Evolutionary conservation across 2,329 filamentous ascomycete species (phyloP), one percentile per base, ranked within the genome.

Genomic region (Stromatinia cepivora): DNA sequence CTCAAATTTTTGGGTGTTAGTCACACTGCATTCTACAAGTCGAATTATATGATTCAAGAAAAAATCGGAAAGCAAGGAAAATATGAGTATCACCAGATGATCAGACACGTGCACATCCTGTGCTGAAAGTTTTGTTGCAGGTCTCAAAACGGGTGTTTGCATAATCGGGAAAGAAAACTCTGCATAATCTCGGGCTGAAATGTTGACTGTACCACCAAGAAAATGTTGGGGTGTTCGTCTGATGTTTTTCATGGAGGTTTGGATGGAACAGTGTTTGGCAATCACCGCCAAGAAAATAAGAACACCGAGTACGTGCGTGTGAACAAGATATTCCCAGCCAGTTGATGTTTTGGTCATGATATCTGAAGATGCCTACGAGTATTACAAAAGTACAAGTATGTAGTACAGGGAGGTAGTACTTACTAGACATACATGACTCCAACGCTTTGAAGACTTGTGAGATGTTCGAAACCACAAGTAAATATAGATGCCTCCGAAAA

Each of bases 91-190:
- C 34, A 31, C 17, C 6, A 56, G 61, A 52, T 20, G 17, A 52
- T 50, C 6, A 36, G 39, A 10, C 64, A 66, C n/a, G 64, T 66
- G 50, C 8, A 25, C 8, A n/a, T 6, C n/a, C 20, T 52, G 45
- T 36, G 22, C 25, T 28, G 53, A 31, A 58, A 45, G 13, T 34
- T 39, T 67, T 59, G 65, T 67, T 67, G 65, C 65, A 61, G 34
- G 65, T 67, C 54, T 57, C 34, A 67, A 45, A 10, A 54, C 22
- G 53, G 53, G 28, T 54, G 25, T 58, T 25, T 67, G 65, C 53
- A 67, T 67, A 36, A 67, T 61, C 53, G 34, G 17, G 13, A 25
- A 50, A 42, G 39, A 56, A 13, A 56, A 36, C 52, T n/a, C 25
- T 36, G 65, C 65, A 67, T 45, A 57, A 67, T 39, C 54, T 61